phyloP scores from a whole-genome alignment of 768 basidiomycete species.

The Phaeolepiota aurea region DNA sequence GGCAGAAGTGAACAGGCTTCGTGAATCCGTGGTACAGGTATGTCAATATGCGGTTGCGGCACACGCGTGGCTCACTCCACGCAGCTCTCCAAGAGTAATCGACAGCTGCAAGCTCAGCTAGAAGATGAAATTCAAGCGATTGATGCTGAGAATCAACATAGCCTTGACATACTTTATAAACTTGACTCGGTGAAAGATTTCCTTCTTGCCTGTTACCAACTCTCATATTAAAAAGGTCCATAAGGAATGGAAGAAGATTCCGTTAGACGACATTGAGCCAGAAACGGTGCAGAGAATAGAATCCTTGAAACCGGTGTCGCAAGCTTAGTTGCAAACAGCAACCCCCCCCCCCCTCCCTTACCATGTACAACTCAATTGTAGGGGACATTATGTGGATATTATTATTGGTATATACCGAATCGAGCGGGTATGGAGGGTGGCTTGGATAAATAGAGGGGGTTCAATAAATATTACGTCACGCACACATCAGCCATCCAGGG shows the following conservation, averaged over 20 bases:
- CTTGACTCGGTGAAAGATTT: conserved; percentile 37
- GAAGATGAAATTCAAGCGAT: conserved; percentile 38
- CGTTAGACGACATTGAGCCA: conserved; percentile 55
- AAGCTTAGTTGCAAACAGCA: too few species aligned
- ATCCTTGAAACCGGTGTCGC: conserved; percentile 23
- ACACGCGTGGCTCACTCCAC: too few species aligned
- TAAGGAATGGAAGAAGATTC: conserved; percentile 44
- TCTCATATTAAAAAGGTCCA: conserved; percentile 34
- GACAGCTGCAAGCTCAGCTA: conserved; percentile 34
- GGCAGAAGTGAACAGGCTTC: conserved; percentile 29
- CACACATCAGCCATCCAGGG: too few species aligned
- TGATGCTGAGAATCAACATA: conserved; percentile 35
- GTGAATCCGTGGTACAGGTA: conserved; percentile 30
- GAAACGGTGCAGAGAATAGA: conserved; percentile 44
- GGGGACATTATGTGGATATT: too few species aligned
- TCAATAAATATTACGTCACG: too few species aligned
- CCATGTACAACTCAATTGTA: too few species aligned
- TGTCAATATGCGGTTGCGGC: conserved; percentile 5
- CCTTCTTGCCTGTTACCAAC: neutral
- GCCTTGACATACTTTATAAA: conserved; percentile 38
- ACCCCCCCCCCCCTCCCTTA: too few species aligned
- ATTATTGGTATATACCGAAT: too few species aligned
- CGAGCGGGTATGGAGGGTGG: too few species aligned
- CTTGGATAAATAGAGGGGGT: too few species aligned
- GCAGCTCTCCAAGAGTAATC: too few species aligned